A percentile compares a stretch with the other conserved stretches of the same genome.
Evolutionary conservation across 257 asterid species (phyloP).

Genomic region (Solanum infundibuliforme): DNA sequence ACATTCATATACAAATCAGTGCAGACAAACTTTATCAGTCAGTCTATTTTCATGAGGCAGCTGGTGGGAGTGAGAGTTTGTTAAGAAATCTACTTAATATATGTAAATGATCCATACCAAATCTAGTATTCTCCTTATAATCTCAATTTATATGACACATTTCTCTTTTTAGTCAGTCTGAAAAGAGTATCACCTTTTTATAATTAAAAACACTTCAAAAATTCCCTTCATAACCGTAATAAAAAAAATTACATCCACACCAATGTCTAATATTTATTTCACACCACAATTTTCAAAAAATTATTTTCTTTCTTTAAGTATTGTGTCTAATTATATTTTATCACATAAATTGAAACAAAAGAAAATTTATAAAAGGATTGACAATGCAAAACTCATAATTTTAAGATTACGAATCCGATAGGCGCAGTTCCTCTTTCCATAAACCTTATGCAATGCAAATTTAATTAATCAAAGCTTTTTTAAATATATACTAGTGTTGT

Average conservation of each 20-base stretch:
- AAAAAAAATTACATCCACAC: not conserved
- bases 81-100: not conserved
- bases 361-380: fast-evolving
- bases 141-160: not conserved
- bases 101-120: not conserved
- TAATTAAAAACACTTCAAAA: not conserved
- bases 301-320: not conserved
- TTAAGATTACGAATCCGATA: not conserved
- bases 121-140: not conserved
- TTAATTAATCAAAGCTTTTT: not conserved
- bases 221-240: not conserved
- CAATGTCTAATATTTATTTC: not conserved
- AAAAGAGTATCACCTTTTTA: not conserved
- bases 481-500: not conserved
- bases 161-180: not conserved
- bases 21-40: too few species aligned
- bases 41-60: too few species aligned
- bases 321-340: not conserved
- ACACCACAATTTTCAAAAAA: not conserved
- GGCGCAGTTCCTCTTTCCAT: fast-evolving
- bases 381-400: not conserved
- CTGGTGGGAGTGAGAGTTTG: not conserved
- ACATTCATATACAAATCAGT: not conserved
- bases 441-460: not conserved
- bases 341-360: not conserved